These are phyloP conservation scores for Alternaria panax DNA, from an alignment of 2,329 filamentous ascomycete species.

Conservation along the genomic window DNA sequence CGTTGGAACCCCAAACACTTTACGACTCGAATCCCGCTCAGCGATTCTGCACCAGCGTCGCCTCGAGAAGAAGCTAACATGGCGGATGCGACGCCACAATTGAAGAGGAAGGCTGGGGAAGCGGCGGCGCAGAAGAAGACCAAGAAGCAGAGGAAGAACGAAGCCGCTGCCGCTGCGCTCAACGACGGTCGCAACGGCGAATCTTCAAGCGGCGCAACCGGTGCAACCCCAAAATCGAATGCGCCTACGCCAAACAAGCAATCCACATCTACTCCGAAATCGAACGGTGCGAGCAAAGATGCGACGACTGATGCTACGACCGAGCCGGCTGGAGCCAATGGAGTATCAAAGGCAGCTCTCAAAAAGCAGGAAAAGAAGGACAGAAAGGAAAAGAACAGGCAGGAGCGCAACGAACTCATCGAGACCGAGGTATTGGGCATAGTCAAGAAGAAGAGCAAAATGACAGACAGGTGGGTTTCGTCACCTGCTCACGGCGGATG, in stretches of 20 bases:
- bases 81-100: slow-evolving; percentile 34
- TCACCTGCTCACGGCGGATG: slow-evolving; percentile 62
- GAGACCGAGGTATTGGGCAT: slow-evolving; percentile 1
- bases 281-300: slow-evolving; percentile 16
- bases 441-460: slow-evolving; percentile 33
- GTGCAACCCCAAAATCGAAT: slow-evolving; percentile 23
- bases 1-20: neutral
- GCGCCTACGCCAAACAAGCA: slow-evolving; percentile 21
- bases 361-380: slow-evolving; percentile 20
- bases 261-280: slow-evolving; percentile 20
- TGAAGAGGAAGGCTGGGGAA: slow-evolving; percentile 44
- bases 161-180: slow-evolving; percentile 20
- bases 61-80: slow-evolving; percentile 20
- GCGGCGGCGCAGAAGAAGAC: slow-evolving; percentile 38
- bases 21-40: slow-evolving; percentile 5
- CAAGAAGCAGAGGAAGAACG: slow-evolving; percentile 39
- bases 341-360: slow-evolving; percentile 9
- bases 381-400: slow-evolving; percentile 18
- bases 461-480: slow-evolving; percentile 39
- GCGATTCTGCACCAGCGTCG: slow-evolving; percentile 4
- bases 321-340: neutral
- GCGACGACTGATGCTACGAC: slow-evolving; percentile 18
- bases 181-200: slow-evolving; percentile 21
- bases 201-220: slow-evolving; percentile 19
- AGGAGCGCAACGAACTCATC: slow-evolving; percentile 5